Evolutionary conservation across 371 early-diverging fungal species (phyloP).

Genomic region (Mucor irregularis): DNA sequence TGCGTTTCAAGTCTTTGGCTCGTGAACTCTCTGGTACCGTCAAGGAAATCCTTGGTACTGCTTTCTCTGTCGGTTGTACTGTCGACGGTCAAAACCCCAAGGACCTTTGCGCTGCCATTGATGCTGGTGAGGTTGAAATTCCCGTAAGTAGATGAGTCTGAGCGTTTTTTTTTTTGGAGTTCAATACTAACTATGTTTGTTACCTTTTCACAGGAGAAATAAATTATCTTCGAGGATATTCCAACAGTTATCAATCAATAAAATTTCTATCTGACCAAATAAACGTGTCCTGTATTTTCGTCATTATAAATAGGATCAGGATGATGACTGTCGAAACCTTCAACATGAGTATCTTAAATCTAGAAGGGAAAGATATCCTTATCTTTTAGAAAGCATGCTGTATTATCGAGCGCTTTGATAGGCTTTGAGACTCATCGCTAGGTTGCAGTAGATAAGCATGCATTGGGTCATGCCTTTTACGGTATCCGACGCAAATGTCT

Average conservation of each 20-base stretch:
- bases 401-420: too few species aligned
- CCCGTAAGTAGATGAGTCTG: constrained; percentile 70
- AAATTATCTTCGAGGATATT: constrained; percentile 4
- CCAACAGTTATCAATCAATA: too few species aligned
- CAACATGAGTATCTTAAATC: neutral
- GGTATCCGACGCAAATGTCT: too few species aligned
- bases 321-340: too few species aligned
- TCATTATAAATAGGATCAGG: too few species aligned
- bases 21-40: constrained; percentile 91
- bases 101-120: constrained; percentile 49
- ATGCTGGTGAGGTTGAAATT: constrained; percentile 85
- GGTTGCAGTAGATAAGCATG: too few species aligned
- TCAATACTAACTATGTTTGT: constrained; percentile 44
- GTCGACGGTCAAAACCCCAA: constrained; percentile 56
- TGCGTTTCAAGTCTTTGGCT: constrained; percentile 93
- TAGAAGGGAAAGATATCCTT: neutral
- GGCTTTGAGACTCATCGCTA: too few species aligned
- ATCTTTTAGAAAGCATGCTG: too few species aligned
- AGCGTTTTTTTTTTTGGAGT: constrained; percentile 28
- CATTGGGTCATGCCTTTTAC: too few species aligned
- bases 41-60: constrained; percentile 99
- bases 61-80: constrained; percentile 98
- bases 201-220: constrained; percentile 92
- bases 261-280: too few species aligned
- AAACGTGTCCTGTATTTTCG: too few species aligned